phyloP scores from a whole-genome alignment of 1,139 yeast species.

The Starmera stellimalicola region DNA sequence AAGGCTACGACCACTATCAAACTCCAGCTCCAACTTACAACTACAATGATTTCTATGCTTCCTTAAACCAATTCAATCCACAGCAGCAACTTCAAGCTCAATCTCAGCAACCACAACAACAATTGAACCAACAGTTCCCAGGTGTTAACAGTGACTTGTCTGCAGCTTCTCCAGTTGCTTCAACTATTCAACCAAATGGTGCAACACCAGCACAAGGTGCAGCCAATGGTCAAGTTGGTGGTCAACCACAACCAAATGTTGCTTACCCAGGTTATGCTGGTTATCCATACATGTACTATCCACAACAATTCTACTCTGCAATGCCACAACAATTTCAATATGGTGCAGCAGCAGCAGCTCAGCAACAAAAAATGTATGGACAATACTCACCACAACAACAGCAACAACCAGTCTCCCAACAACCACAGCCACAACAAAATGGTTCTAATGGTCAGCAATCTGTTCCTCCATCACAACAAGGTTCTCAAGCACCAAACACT shows the following conservation, averaged over 20 bases:
- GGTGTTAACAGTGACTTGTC: constrained; percentile 10
- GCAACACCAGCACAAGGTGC: constrained; percentile 3
- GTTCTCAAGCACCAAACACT: constrained; percentile 5
- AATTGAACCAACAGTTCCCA: constrained; percentile 16
- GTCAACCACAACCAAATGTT: constrained; percentile 18
- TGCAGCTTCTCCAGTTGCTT: constrained; percentile 18
- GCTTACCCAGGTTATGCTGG: constrained; percentile 13
- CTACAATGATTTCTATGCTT: constrained; percentile 19
- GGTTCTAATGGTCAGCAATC: constrained; percentile 7
- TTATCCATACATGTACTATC: constrained; percentile 18
- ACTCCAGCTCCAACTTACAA: constrained; percentile 26
- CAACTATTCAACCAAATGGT: constrained; percentile 17
- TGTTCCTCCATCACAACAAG: constrained; percentile 7
- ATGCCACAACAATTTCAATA: constrained; percentile 11
- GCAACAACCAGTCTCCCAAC: constrained; percentile 5
- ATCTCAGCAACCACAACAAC: constrained; percentile 11
- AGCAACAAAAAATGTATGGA: constrained; percentile 17
- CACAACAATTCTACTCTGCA: constrained; percentile 12
- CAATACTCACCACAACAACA: constrained; percentile 12
- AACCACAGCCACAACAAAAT: constrained; percentile 5
- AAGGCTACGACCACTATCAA: constrained; percentile 21
- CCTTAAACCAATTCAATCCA: constrained; percentile 6
- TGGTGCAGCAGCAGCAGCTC: not conserved
- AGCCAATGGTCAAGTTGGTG: not conserved
- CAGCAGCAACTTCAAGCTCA: constrained; percentile 6